Evolutionary conservation across 768 basidiomycete genomes (phyloP), one percentile per base, ranked within the genome.

Genomic region (Termitomyces sp.): DNA sequence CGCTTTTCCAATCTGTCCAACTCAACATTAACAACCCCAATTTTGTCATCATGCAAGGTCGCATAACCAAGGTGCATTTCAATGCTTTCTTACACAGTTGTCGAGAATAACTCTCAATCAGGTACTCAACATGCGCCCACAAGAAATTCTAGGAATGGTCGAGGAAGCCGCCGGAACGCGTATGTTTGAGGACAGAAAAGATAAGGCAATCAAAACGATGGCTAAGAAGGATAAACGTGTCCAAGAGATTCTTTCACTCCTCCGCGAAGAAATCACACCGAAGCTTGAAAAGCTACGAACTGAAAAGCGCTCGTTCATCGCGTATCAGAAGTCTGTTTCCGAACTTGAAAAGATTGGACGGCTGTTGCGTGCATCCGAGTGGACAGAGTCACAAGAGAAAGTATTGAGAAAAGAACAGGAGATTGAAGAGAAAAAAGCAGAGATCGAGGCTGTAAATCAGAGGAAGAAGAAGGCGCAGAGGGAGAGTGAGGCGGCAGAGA

Each of bases 1-100:
- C 86, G 31, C 79, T 98, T 15, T 98, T 99, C 68, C 97, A 98
- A 69, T 89, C 92, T 42, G 95, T 99, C 0, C 95, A 97, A 71
- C 84, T 99, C 63, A 98, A 98, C 70, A 98, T 99, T 81, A 99
- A 98, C 75, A 98, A 98, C 73, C 97, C 97, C 46, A 98, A 98
- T 71, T 98, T 98, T 76, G 81, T 99, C 59, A 98, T 98, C 71
- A 98, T 98, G 96, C 97, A 99, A 74, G 96, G 97, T 31, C 92
- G 95, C 52, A 99, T 99, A 70, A 99, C 97, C 12, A 99, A 98
- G 78, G 95, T 91, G 34, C 42, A 73, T 65, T 11, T 9, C 18
- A 27, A 22, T 11, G 18, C 16, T 42, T 50, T 44, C 48, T 55
- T 55, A 49, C 12, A 24, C 37, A 4, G 8, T 20, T 16, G 39